phyloP scores from a whole-genome alignment of 352 stramenopile genomes.

The Peronospora farinosa region DNA sequence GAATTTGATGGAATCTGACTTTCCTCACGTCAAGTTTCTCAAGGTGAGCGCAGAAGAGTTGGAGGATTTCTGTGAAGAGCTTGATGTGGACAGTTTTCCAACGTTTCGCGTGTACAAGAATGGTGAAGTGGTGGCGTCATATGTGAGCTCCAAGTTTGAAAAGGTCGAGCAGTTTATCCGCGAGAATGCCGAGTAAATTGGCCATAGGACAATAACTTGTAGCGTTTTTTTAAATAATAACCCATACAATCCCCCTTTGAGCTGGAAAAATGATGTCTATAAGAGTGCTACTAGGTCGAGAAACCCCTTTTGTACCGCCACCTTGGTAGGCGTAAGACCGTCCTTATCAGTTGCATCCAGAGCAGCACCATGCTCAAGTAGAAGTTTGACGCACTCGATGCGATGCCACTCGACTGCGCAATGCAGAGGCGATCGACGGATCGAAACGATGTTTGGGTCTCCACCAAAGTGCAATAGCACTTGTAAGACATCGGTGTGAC shows the following conservation, averaged over 20 bases:
- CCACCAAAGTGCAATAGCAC: constrained; percentile 41
- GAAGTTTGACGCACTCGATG: constrained; percentile 48
- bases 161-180: constrained; percentile 77
- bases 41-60: constrained; percentile 69
- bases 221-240: too few relatives aligned
- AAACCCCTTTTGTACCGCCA: constrained; percentile 38
- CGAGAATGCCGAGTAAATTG: constrained; percentile 30
- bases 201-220: neutral
- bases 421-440: constrained; percentile 61
- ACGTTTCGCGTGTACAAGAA: constrained; percentile 77
- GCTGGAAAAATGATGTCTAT: neutral
- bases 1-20: constrained; percentile 49
- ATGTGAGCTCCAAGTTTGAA: constrained; percentile 74
- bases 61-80: constrained; percentile 71
- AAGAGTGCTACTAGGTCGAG: constrained; percentile 17
- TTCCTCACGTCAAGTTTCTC: constrained; percentile 50
- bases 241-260: too few relatives aligned
- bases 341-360: constrained; percentile 38
- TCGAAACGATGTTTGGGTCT: constrained; percentile 52
- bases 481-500: constrained; percentile 43
- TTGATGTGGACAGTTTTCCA: constrained; percentile 74
- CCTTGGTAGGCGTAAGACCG: constrained; percentile 27
- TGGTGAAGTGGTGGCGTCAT: constrained; percentile 52
- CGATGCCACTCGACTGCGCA: constrained; percentile 71
- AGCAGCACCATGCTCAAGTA: constrained; percentile 38